Evolutionary conservation across 805 yeast genomes (phyloP).

Genomic region (Candida vartiovaarae): DNA sequence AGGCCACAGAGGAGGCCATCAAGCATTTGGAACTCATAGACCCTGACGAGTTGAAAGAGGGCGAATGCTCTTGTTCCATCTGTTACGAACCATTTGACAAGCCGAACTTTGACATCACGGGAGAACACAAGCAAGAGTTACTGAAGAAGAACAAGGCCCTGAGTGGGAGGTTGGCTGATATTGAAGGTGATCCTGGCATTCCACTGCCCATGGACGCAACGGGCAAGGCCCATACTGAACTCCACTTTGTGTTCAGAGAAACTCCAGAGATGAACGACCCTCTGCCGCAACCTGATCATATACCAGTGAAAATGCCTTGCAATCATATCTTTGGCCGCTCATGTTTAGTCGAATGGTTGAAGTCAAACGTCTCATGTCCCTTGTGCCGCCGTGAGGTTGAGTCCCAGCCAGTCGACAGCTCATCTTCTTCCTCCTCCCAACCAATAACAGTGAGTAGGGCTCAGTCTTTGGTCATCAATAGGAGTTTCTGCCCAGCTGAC

Average conservation of each 20-base stretch:
- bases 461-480: slow-evolving; percentile 11
- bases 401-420: slow-evolving; percentile 6
- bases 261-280: not conserved
- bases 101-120: not conserved
- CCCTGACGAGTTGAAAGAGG: slow-evolving; percentile 4
- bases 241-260: slow-evolving; percentile 1
- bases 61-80: slow-evolving; percentile 14
- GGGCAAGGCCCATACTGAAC: slow-evolving; percentile 8
- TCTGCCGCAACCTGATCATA: slow-evolving; percentile 33
- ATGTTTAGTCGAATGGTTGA: slow-evolving; percentile 80
- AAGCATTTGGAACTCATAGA: slow-evolving; percentile 8
- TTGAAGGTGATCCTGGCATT: slow-evolving; percentile 15
- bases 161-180: slow-evolving; percentile 1
- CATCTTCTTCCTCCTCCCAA: not conserved
- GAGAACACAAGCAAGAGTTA: slow-evolving; percentile 1
- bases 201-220: slow-evolving; percentile 13
- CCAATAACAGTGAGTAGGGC: slow-evolving; percentile 5
- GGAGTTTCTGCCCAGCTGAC: slow-evolving; percentile 14
- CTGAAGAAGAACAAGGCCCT: slow-evolving; percentile 6
- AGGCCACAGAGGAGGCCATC: slow-evolving; percentile 20
- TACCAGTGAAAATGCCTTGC: slow-evolving; percentile 75
- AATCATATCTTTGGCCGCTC: slow-evolving; percentile 78
- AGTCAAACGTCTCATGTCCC: slow-evolving; percentile 48
- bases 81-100: slow-evolving; percentile 17
- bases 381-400: slow-evolving; percentile 42